These are phyloP conservation scores for Fusarium euwallaceae DNA, from an alignment of 2,329 filamentous ascomycete genomes.

Conservation along the genomic window DNA sequence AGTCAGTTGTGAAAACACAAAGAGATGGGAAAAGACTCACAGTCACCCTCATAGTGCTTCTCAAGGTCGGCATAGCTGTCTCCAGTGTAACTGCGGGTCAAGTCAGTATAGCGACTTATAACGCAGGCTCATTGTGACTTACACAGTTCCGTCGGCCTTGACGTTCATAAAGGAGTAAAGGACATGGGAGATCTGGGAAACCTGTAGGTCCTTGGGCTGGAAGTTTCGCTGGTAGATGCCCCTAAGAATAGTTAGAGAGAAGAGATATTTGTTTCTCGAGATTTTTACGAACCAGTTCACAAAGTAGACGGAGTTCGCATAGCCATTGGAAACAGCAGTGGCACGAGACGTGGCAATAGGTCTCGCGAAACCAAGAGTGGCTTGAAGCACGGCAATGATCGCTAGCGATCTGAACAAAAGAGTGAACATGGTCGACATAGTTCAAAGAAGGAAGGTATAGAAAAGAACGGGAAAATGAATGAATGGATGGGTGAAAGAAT, in stretches of 20 bases:
- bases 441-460: not conserved
- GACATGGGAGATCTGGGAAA: constrained; percentile 77
- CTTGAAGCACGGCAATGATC: constrained; percentile 45
- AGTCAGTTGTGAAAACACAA: not conserved
- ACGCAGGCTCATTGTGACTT: constrained; percentile 45
- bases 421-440: constrained; percentile 42
- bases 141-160: constrained; percentile 78
- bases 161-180: constrained; percentile 88
- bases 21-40: constrained; percentile 46
- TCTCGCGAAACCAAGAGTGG: constrained; percentile 37
- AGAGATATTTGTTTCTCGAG: constrained; percentile 58
- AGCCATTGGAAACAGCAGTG: constrained; percentile 39
- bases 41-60: constrained; percentile 76
- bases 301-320: constrained; percentile 33
- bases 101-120: not conserved
- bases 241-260: constrained; percentile 42
- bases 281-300: constrained; percentile 22
- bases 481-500: constrained; percentile 1
- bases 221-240: constrained; percentile 30
- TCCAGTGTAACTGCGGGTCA: constrained; percentile 65
- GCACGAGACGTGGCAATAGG: constrained; percentile 26
- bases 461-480: constrained; percentile 3
- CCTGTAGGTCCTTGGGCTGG: constrained; percentile 46
- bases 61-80: constrained; percentile 79
- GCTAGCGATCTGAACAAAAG: constrained; percentile 45